Base-by-base conservation (phyloP, 768 basidiomycete species). In the Psilocybe subaeruginosa region DNA sequence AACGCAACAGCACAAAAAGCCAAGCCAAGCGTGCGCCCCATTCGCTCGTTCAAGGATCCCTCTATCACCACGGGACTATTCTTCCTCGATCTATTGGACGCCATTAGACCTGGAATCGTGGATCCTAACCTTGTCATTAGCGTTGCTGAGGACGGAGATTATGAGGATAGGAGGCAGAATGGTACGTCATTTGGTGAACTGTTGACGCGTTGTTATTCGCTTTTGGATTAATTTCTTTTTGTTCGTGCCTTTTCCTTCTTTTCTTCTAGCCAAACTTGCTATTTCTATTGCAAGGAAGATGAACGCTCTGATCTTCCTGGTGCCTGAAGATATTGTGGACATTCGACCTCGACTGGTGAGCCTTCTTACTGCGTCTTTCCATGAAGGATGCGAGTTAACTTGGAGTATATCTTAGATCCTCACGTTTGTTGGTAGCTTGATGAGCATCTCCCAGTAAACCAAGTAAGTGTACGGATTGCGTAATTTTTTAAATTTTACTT, bases 231-330 rank as follows among this genome's bases (percentile, higher is more conserved):
- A 23, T 23, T 23, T 23, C 23, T 23, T 23, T 23, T 4, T 51
- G 39, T 16, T 50, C 49, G 6, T n/a, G 49, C 8, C 19, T 8
- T 61, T 35, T 27, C n/a, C 17, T 46, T 33, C 58, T 51, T 23
- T 64, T 56, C 43, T 17, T 60, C 7, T 64, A 97, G 96, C 96
- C 14, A 98, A 98, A 85, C 76, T 98, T 64, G 97, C 95, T 7
- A 98, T 99, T 68, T 98, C 97, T 2, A 98, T 99, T 67, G 96
- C 97, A n/a, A 84, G 97, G 70, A 99, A 99, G 84, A 90, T 96
- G 89, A 93, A 94, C 56, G 93, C 93, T 4, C 76, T 97, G 67
- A 98, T 98, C 69, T 98, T 98, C 84, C 78, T 99, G 60, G 97
- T 98, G 0, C 95, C 97, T 0, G 97, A 99, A 71, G 95, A 95